Evolutionary conservation across 73 alveolate genomes (phyloP).

Genomic region (Breviolum minutum): DNA sequence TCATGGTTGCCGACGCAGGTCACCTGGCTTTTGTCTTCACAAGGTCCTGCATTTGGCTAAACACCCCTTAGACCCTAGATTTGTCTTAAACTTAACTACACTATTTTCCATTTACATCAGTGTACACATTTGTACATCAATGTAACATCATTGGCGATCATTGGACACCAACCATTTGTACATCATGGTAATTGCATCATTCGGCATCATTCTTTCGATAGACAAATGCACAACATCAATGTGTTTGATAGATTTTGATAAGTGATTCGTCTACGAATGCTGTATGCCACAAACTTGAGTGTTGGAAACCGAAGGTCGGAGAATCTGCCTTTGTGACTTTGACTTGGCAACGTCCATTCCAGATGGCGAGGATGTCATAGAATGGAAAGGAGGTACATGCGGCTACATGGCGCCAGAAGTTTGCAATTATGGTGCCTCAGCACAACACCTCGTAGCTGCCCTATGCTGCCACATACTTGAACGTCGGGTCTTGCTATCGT

Average conservation of each 20-base stretch:
- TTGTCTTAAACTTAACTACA: not conserved
- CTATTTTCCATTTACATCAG: not conserved
- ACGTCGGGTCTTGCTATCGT: not conserved
- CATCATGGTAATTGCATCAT: too few species aligned
- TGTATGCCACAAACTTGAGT: not conserved
- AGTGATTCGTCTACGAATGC: too few species aligned
- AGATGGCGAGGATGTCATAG: not conserved
- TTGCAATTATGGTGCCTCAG: not conserved
- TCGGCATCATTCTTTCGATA: too few species aligned
- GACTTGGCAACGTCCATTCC: not conserved
- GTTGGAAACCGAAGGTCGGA: not conserved
- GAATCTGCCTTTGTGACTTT: slow-evolving; percentile 11
- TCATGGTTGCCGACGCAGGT: slow-evolving; percentile 17
- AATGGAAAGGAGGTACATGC: not conserved
- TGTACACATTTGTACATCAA: too few species aligned
- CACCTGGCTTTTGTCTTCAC: not conserved
- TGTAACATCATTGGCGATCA: too few species aligned
- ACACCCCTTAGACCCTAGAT: not conserved
- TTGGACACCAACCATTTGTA: too few species aligned
- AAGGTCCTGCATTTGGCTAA: too few species aligned
- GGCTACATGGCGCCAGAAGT: slow-evolving; percentile 29
- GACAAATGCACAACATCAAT: too few species aligned
- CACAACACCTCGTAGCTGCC: too few species aligned
- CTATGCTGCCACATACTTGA: not conserved
- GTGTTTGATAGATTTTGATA: too few species aligned